Conservation (phyloP, 2,329 filamentous ascomycete species). For the Botrytis squamosa region DNA sequence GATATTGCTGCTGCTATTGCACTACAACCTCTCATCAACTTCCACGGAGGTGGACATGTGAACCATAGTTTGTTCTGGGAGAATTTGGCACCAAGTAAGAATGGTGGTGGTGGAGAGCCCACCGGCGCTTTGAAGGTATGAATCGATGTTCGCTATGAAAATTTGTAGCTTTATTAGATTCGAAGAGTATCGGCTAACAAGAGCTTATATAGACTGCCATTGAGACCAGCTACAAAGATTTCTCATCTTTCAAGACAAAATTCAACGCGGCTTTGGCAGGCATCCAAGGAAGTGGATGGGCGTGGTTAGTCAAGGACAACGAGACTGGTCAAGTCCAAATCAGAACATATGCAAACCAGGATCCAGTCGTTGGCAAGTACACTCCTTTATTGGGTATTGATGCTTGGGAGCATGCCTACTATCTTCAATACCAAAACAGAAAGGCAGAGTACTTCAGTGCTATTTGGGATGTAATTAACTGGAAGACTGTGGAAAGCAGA, state of each 20-base stretch:
- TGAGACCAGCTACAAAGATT: constrained; percentile 48
- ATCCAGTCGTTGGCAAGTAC: constrained; percentile 81
- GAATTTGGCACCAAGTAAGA: constrained; percentile 64
- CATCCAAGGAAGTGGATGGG: constrained; percentile 60
- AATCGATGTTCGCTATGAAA: background rate
- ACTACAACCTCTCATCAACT: constrained; percentile 59
- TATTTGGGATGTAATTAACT: constrained; percentile 95
- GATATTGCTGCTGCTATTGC: constrained; percentile 55
- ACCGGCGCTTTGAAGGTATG: constrained; percentile 47
- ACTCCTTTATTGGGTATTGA: constrained; percentile 84
- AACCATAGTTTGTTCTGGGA: constrained; percentile 70
- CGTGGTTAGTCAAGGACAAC: constrained; percentile 56
- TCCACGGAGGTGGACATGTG: constrained; percentile 66
- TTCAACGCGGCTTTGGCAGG: constrained; percentile 59
- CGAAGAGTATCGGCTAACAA: background rate
- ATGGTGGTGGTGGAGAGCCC: constrained; percentile 62
- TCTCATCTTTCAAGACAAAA: constrained; percentile 55
- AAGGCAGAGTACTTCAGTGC: constrained; percentile 95
- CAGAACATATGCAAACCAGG: constrained; percentile 79
- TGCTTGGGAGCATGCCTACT: constrained; percentile 96
- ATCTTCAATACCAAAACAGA: constrained; percentile 94
- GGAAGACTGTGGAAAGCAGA: constrained; percentile 82
- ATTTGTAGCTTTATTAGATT: background rate
- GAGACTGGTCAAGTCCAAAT: constrained; percentile 57
- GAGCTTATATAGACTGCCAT: constrained; percentile 34